phyloP scores from a whole-genome alignment of 2,329 filamentous ascomycete genomes.

The Didymella lethalis region DNA sequence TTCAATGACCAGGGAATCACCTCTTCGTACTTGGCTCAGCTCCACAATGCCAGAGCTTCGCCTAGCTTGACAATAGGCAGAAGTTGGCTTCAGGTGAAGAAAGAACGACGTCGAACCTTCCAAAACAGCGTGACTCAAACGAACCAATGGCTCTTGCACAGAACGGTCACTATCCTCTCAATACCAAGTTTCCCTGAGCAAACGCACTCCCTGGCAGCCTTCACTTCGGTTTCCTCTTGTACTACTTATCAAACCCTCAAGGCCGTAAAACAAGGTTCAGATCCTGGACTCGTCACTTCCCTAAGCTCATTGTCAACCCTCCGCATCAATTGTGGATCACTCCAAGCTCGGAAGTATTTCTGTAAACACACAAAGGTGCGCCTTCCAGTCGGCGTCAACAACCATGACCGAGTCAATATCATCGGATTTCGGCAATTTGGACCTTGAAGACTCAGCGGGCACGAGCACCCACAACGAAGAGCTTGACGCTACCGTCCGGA shows the following conservation, averaged over 20 bases:
- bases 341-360: too few species aligned
- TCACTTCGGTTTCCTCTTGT: neutral
- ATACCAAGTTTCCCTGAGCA: slow-evolving; percentile 1
- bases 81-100: neutral
- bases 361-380: too few species aligned
- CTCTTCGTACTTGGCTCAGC: neutral
- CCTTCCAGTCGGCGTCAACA: neutral
- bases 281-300: too few species aligned
- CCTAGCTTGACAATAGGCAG: slow-evolving; percentile 2
- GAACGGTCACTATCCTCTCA: slow-evolving; percentile 2
- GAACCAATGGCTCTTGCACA: slow-evolving; percentile 16
- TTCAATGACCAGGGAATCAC: neutral
- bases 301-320: too few species aligned
- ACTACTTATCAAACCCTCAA: too few species aligned
- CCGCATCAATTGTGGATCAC: too few species aligned
- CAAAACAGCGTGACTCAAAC: slow-evolving; percentile 15
- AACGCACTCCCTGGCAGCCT: neutral
- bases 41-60: neutral
- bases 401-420: slow-evolving; percentile 30
- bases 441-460: slow-evolving; percentile 18
- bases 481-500: slow-evolving; percentile 37
- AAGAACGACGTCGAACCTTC: slow-evolving; percentile 25
- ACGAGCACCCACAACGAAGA: slow-evolving; percentile 20
- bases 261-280: too few species aligned
- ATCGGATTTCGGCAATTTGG: slow-evolving; percentile 20